Evolutionary conservation across 1,284 basidiomycete species (phyloP), one percentile per base, ranked within the genome.

Genomic region (Boletus sp.): DNA sequence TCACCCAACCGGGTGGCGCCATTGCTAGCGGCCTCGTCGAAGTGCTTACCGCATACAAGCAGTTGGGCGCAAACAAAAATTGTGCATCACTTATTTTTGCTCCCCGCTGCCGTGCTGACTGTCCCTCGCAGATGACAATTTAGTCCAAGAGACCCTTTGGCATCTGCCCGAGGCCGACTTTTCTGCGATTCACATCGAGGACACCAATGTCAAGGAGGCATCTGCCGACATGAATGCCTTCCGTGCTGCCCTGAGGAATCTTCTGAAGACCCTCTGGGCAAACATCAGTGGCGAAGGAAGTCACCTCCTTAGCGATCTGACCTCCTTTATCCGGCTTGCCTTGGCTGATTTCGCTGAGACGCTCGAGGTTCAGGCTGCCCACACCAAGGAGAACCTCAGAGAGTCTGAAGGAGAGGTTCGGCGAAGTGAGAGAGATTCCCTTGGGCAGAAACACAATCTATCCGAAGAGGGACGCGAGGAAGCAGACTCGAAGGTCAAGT

Each of bases 141-240:
- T 80, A 39, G 58, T 86, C 6, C 84, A 86, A 56, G 68, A 81
- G 46, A 78, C 78, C 8, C 61, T 85, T 17, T 84, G 77, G 76
- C 78, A 82, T 52, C 65, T 86, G 22, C 69, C 73, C 1, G 69
- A 80, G 54, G 76, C 72, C 19, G 76, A 83, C 48, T 51, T 75
- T 29, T 59, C 71, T 6, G 59, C 66, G 1, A 69, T 74, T 8
- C 63, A 61, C 9, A 59, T 69, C 12, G 56, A 65, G 27, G 57
- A 61, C 14, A 58, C 72, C 33, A 63, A 76, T 44, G 64, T 68
- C 7, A 72, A 76, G 25, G 70, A 78, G 40, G 77, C 73, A 0
- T 60, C 71, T 0, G 61, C 67, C 0, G 84, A 87, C 45, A 61
- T 77, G 37, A 58, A 71, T 4, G 71, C 74, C 16, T 57, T 84